Evolutionary conservation across 1,284 basidiomycete species (phyloP), one percentile per base, ranked within the genome.

Genomic region (Puccinia polysora): DNA sequence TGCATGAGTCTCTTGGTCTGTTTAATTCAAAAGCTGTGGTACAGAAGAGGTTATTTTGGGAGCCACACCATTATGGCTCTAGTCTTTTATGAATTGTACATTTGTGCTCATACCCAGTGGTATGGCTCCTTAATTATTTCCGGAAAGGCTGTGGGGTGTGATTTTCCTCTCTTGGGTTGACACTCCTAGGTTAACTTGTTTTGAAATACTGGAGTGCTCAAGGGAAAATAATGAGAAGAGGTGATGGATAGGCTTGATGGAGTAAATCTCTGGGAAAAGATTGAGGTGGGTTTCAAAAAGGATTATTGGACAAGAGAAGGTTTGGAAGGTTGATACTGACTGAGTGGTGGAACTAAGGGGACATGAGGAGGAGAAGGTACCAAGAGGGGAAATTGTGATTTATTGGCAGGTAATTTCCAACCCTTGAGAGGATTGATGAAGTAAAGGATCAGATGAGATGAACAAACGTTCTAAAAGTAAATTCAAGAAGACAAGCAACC

Each of bases 391-490:
- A 50, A 65, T 53, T 45, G 64, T 5, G 10, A 4, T 30, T 65
- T 65, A 23, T 65, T 50, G 32, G 64, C 64, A 2, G 64, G 64
- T 23, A 65, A 47, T 65, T 65, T 65, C 64, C 64, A 65, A 0
- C 49, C 64, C 64, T 52, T 10, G 20, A 52, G 23, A 52, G 7
- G 38, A 34, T 49, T 12, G 47, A 20, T 14, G 40, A 8, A 10
- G 12, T 6, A 30, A 12, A 34, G n/a, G 6, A 23, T 28, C 6
- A 45, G 6, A 32, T 2, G 28, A 43, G 6, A 62, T 45, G 18
- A 55, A 15, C 23, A 18, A 12, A 18, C 15, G 10, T 30, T 43
- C 30, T 28, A 38, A 45, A 60, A n/a, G 36, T 1, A 30, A 62
- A 43, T 23, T 18, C 7, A 6, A 40, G 23, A 65, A 43, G 20